phyloP scores from a whole-genome alignment of 805 yeast genomes.

The Vanderwaltozyma polyspora region DNA sequence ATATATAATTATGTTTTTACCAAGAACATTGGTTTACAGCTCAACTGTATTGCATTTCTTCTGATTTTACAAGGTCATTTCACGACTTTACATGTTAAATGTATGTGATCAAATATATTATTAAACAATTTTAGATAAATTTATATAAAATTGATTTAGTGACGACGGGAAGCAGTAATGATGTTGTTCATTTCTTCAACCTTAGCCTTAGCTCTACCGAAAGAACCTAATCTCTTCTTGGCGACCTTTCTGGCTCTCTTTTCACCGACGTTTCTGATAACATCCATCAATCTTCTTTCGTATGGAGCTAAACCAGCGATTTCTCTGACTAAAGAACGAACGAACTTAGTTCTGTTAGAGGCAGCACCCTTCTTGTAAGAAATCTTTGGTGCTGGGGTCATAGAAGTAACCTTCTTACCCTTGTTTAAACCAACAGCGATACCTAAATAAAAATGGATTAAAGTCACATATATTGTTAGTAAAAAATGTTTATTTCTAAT shows the following conservation, averaged over 20 bases:
- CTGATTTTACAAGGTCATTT: no score
- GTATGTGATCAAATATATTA: no score
- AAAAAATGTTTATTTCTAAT: no score
- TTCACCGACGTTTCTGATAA: constrained; percentile 99
- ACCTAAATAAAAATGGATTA: constrained; percentile 34
- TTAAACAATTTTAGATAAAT: no score
- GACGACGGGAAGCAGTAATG: constrained; percentile 96
- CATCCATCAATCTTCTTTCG: constrained; percentile 98
- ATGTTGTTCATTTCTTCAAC: constrained; percentile 95
- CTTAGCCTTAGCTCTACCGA: constrained; percentile 98
- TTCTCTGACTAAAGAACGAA: constrained; percentile 90
- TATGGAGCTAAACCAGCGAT: constrained; percentile 99
- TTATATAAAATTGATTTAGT: no score
- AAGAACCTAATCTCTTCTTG: constrained; percentile 99
- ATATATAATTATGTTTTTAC: no score
- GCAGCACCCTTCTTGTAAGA: constrained; percentile 95
- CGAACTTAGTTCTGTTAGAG: constrained; percentile 92
- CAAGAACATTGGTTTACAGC: no score
- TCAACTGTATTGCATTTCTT: no score
- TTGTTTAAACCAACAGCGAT: constrained; percentile 98
- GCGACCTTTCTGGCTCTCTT: constrained; percentile 99
- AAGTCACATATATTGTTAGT: constrained; percentile 24
- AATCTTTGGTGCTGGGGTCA: constrained; percentile 76
- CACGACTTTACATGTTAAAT: no score
- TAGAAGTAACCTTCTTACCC: constrained; percentile 91